phyloP scores from a whole-genome alignment of 2,329 filamentous ascomycete species.

The Akanthomyces uredinophilus region DNA sequence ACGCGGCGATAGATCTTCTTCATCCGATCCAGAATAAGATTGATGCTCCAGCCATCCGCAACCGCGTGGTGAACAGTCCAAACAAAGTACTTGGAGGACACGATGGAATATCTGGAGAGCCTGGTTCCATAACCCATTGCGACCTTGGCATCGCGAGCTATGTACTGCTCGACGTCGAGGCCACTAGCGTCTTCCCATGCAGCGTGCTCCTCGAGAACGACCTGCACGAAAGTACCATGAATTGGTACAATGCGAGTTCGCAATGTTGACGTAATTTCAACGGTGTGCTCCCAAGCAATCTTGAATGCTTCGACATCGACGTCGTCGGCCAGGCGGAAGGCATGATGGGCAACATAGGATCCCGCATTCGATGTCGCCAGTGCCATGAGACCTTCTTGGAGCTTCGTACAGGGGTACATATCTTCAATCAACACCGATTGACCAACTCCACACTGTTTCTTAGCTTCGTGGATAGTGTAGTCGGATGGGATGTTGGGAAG shows the following conservation, averaged over 20 bases:
- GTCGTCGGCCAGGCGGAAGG: conserved; percentile 18
- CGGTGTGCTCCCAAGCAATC: conserved; percentile 21
- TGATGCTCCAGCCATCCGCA: conserved; percentile 6
- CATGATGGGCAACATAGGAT: conserved; percentile 29
- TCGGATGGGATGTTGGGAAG: not conserved
- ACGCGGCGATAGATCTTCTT: not conserved
- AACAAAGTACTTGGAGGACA: not conserved
- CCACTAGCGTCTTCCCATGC: not conserved
- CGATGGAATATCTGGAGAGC: not conserved
- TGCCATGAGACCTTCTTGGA: conserved; percentile 28
- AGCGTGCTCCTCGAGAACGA: conserved; percentile 12
- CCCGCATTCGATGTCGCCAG: conserved; percentile 26
- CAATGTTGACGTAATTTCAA: conserved; percentile 7
- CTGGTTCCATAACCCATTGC: not conserved
- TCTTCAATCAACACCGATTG: conserved; percentile 9
- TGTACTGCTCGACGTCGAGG: not conserved
- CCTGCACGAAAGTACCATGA: conserved; percentile 11
- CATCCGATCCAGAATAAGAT: not conserved
- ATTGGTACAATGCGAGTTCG: conserved; percentile 15
- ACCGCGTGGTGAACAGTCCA: conserved; percentile 8
- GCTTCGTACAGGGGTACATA: conserved; percentile 13
- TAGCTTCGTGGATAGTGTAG: not conserved
- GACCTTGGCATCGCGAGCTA: not conserved
- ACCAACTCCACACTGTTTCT: conserved; percentile 3
- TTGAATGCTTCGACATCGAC: conserved; percentile 22